Percentiles rank a stretch among this genome's conserved stretches.
phyloP scores from a whole-genome alignment of 208 protist genomes.

The Hexamita inflata region DNA sequence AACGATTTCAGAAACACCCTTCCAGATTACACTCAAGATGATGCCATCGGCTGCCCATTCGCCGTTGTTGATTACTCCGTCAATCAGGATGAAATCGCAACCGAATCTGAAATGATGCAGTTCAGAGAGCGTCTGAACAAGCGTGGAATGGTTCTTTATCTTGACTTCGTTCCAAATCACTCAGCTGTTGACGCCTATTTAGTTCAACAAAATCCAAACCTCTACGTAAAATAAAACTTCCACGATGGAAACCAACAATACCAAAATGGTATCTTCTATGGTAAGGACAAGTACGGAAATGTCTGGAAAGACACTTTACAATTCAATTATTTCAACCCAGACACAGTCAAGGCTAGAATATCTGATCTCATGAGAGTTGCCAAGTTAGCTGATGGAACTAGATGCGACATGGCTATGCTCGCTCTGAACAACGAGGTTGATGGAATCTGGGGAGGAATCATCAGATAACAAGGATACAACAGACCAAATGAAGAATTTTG shows the following conservation, averaged over 20 bases:
- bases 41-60: conserved; percentile 60
- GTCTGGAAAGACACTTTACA: conserved; percentile 50
- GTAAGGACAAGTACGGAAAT: conserved; percentile 35
- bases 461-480: no score
- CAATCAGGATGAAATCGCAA: conserved; percentile 46
- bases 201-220: no score
- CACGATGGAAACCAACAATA: conserved; percentile 37
- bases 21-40: conserved; percentile 48
- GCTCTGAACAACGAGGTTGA: conserved; percentile 50
- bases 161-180: conserved; percentile 60
- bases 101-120: conserved; percentile 35
- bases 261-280: conserved; percentile 51
- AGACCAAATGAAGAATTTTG: conserved; percentile 56
- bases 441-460: conserved; percentile 43
- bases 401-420: conserved; percentile 59
- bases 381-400: conserved; percentile 46
- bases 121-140: conserved; percentile 44
- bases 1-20: conserved; percentile 47
- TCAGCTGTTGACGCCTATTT: background rate
- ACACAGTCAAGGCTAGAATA: background rate
- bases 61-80: conserved; percentile 48
- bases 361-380: conserved; percentile 40
- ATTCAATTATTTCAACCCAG: conserved; percentile 51
- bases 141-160: conserved; percentile 48
- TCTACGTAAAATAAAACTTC: conserved; percentile 22